Conservation (phyloP, 208 protist species). For the Trypanosoma melophagium region DNA sequence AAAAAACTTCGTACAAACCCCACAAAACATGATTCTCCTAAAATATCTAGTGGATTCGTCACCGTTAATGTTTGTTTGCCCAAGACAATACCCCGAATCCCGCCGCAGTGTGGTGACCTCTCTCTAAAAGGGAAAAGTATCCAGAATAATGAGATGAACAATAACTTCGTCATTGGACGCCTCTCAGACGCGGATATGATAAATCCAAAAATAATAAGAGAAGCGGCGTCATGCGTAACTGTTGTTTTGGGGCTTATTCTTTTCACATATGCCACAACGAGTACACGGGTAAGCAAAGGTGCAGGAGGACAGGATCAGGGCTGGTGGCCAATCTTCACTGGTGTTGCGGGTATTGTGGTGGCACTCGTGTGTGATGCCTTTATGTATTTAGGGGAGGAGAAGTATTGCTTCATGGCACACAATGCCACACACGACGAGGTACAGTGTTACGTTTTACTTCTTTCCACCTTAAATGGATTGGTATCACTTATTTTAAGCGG, state of each 20-base stretch:
- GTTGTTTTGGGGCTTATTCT: slow-evolving; percentile 45
- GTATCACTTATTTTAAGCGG: slow-evolving; percentile 13
- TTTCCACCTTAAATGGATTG: slow-evolving; percentile 19
- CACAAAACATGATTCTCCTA: no score
- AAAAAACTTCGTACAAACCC: no score
- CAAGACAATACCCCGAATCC: no score
- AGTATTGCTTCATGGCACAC: slow-evolving; percentile 43
- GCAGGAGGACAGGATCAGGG: not conserved
- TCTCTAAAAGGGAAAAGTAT: no score
- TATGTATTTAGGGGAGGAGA: slow-evolving; percentile 54
- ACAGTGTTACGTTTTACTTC: slow-evolving; percentile 27
- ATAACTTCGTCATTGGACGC: not conserved
- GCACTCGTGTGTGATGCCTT: slow-evolving; percentile 47
- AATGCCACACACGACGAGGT: slow-evolving; percentile 26
- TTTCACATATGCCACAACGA: slow-evolving; percentile 39
- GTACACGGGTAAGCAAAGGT: not conserved
- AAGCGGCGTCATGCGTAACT: slow-evolving; percentile 32
- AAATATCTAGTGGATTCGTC: no score
- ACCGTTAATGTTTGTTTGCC: no score
- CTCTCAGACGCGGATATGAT: not conserved
- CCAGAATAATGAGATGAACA: not conserved
- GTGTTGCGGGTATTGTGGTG: slow-evolving; percentile 35
- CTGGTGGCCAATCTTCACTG: slow-evolving; percentile 23
- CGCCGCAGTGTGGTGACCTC: no score
- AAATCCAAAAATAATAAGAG: slow-evolving; percentile 8